phyloP scores from a whole-genome alignment of 371 early-diverging fungal genomes.

The Mycotypha africana region DNA sequence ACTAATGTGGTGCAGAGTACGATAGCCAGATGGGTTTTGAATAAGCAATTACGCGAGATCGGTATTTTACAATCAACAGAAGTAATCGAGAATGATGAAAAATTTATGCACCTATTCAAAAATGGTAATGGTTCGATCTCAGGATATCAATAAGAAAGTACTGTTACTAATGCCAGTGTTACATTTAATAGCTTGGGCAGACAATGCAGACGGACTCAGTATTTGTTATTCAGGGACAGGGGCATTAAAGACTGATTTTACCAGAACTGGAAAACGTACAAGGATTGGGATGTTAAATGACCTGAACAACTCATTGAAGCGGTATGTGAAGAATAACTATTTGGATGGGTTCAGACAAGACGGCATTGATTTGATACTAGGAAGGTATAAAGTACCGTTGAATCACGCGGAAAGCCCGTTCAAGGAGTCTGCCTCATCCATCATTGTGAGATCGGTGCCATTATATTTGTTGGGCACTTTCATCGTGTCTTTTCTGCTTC shows the following conservation, averaged over 20 bases:
- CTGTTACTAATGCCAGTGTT: too few species aligned
- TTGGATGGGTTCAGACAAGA: constrained; percentile 90
- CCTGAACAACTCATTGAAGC: constrained; percentile 68
- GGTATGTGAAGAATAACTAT: constrained; percentile 92
- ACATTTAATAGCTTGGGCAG: constrained; percentile 81
- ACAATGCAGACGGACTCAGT: constrained; percentile 96
- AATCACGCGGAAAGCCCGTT: constrained; percentile 22
- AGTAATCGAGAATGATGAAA: constrained; percentile 46
- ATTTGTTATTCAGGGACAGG: constrained; percentile 96
- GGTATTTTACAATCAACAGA: constrained; percentile 61
- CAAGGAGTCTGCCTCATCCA: constrained; percentile 7
- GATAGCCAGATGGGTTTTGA: constrained; percentile 65
- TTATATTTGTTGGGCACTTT: constrained; percentile 15
- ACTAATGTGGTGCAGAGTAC: constrained; percentile 98
- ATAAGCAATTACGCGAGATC: constrained; percentile 56
- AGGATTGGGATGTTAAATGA: constrained; percentile 79
- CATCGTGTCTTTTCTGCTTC: constrained; percentile 10
- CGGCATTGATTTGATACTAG: constrained; percentile 75
- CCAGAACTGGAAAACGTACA: constrained; percentile 85
- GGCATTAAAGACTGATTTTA: constrained; percentile 96
- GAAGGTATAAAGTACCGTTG: constrained; percentile 51
- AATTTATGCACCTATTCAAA: constrained; percentile 30
- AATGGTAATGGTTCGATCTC: constrained; percentile 17
- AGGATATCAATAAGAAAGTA: background rate
- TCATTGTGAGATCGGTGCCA: constrained; percentile 17